Conservation (phyloP, 192 early-diverging fungal genomes). For the Coemansia sp. region DNA sequence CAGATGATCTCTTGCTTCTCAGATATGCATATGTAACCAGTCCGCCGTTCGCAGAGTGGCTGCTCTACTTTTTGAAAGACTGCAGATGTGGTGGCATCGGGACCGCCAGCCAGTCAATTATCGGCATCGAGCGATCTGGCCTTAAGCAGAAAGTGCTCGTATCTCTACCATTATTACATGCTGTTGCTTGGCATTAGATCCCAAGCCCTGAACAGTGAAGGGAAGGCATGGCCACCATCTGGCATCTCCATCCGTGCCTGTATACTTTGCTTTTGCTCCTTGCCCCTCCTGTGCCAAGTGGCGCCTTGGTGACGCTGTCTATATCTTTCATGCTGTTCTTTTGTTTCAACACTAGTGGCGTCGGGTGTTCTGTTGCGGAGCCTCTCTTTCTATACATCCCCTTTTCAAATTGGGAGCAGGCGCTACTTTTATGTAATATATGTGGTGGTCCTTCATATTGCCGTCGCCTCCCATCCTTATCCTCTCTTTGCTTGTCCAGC, state of each 20-base stretch:
- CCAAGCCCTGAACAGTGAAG: not conserved
- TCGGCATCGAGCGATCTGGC: too few species aligned
- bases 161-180: too few species aligned
- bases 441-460: too few species aligned
- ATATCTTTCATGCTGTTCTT: not conserved
- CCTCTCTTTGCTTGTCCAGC: not conserved
- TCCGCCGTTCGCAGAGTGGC: not conserved
- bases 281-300: not conserved
- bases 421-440: too few species aligned
- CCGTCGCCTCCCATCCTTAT: not conserved
- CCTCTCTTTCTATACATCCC: not conserved
- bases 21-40: conserved; percentile 1
- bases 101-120: not conserved
- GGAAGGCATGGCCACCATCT: not conserved
- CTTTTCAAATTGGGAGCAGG: too few species aligned
- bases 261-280: not conserved
- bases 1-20: not conserved
- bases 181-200: not conserved
- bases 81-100: not conserved
- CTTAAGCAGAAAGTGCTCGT: too few species aligned
- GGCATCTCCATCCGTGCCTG: not conserved
- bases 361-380: not conserved
- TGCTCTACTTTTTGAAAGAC: not conserved
- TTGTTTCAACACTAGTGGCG: not conserved
- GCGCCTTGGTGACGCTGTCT: not conserved